phyloP scores from a whole-genome alignment of 2,329 filamentous ascomycete genomes.

The Alternaria postmessia region DNA sequence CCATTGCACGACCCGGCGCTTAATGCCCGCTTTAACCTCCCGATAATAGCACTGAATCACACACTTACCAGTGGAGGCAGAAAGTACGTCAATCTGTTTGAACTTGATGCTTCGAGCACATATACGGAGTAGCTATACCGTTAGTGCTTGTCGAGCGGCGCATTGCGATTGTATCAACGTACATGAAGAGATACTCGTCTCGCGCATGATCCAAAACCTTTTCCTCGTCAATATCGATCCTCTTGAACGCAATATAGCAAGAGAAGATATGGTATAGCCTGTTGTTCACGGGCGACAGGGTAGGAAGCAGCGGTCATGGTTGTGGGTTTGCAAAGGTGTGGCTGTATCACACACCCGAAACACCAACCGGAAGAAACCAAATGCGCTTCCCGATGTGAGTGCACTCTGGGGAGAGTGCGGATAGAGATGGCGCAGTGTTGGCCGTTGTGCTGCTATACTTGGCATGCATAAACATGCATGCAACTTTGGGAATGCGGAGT shows the following conservation, averaged over 20 bases:
- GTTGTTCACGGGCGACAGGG: background rate
- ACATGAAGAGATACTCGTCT: conserved; percentile 83
- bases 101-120: conserved; percentile 61
- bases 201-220: conserved; percentile 68
- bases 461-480: conserved; percentile 29
- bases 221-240: conserved; percentile 48
- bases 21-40: conserved; percentile 36
- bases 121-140: conserved; percentile 60
- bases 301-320: conserved; percentile 1
- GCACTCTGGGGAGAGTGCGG: conserved; percentile 13
- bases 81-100: conserved; percentile 59
- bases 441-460: conserved; percentile 22
- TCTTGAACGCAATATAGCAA: conserved; percentile 1
- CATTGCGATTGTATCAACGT: conserved; percentile 44
- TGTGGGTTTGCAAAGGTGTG: conserved; percentile 5
- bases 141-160: conserved; percentile 63
- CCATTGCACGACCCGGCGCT: conserved; percentile 42
- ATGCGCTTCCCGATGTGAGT: background rate
- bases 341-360: conserved; percentile 12
- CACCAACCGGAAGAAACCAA: conserved; percentile 6
- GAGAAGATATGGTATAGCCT: background rate
- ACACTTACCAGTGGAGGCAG: conserved; percentile 57
- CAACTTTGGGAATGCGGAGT: conserved; percentile 11
- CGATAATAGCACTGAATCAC: conserved; percentile 33
- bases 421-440: conserved; percentile 32